Conservation (phyloP, 495 filamentous ascomycete genomes). For the Tuber aestivum region DNA sequence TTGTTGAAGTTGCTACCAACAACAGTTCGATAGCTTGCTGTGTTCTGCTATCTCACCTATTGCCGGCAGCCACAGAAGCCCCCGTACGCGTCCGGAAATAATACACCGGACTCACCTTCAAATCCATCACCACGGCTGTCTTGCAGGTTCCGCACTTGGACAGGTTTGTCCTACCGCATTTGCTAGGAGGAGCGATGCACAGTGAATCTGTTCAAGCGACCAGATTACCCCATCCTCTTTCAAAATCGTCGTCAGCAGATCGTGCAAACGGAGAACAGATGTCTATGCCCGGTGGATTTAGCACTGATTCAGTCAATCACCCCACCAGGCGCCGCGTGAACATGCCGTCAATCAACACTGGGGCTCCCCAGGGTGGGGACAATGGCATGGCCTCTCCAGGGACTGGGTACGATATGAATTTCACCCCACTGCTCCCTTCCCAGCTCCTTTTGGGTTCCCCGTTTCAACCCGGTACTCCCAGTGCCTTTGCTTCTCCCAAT, state of each 20-base stretch:
- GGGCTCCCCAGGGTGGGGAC: conserved; percentile 49
- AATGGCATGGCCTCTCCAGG: conserved; percentile 80
- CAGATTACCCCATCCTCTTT: conserved; percentile 58
- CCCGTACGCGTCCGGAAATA: conserved; percentile 39
- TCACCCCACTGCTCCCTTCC: conserved; percentile 89
- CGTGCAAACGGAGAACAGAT: conserved; percentile 60
- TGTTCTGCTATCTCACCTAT: background rate
- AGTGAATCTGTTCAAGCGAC: conserved; percentile 43
- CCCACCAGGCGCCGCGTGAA: conserved; percentile 72
- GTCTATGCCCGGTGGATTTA: conserved; percentile 49
- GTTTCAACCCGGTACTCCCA: conserved; percentile 90
- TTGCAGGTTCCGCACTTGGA: conserved; percentile 36
- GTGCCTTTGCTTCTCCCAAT: conserved; percentile 80
- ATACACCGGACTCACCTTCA: conserved; percentile 32
- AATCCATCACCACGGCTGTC: conserved; percentile 42
- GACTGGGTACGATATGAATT: conserved; percentile 93
- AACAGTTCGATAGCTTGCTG: background rate
- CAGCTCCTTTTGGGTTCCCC: conserved; percentile 92
- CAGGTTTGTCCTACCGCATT: conserved; percentile 42
- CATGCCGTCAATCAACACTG: conserved; percentile 90
- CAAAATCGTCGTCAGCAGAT: conserved; percentile 75
- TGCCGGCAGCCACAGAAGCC: conserved; percentile 18
- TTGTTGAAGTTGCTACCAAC: conserved; percentile 1
- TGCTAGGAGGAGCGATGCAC: conserved; percentile 29
- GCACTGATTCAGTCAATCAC: conserved; percentile 52